These are phyloP conservation scores for Tolypocladium endophyticum DNA, from an alignment of 2,329 filamentous ascomycete genomes.

Conservation along the genomic window DNA sequence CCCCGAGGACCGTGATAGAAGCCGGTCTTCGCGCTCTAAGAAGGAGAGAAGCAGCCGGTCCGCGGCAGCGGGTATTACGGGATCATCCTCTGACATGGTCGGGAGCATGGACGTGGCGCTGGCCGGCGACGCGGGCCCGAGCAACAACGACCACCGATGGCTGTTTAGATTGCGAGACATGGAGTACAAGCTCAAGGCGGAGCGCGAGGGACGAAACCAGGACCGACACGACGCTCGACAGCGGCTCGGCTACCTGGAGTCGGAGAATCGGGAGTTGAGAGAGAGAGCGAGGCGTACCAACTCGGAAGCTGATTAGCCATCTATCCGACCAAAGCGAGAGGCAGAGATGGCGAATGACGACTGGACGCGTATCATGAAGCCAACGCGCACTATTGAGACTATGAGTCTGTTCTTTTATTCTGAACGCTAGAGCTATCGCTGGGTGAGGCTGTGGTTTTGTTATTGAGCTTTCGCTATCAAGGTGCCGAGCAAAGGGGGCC, in stretches of 20 bases:
- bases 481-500: background rate
- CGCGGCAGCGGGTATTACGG: slow-evolving; percentile 15
- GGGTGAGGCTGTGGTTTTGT: background rate
- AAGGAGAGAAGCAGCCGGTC: slow-evolving; percentile 18
- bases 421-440: background rate
- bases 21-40: slow-evolving; percentile 21
- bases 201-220: slow-evolving; percentile 74
- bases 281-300: slow-evolving; percentile 41
- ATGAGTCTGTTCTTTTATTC: background rate
- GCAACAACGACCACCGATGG: slow-evolving; percentile 60
- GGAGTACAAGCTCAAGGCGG: slow-evolving; percentile 79
- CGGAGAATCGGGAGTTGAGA: slow-evolving; percentile 61
- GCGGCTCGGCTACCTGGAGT: slow-evolving; percentile 64
- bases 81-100: slow-evolving; percentile 10
- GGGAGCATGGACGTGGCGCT: slow-evolving; percentile 18
- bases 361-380: background rate
- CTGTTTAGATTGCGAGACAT: slow-evolving; percentile 77
- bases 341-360: background rate
- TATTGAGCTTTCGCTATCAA: background rate
- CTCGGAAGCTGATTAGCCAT: slow-evolving; percentile 12
- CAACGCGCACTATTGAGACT: background rate
- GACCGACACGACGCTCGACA: slow-evolving; percentile 78
- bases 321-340: background rate
- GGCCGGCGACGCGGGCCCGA: slow-evolving; percentile 11
- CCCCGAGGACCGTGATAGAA: slow-evolving; percentile 33